These are phyloP conservation scores for Sporothrix luriei DNA, from an alignment of 2,329 filamentous ascomycete genomes.

Conservation along the genomic window DNA sequence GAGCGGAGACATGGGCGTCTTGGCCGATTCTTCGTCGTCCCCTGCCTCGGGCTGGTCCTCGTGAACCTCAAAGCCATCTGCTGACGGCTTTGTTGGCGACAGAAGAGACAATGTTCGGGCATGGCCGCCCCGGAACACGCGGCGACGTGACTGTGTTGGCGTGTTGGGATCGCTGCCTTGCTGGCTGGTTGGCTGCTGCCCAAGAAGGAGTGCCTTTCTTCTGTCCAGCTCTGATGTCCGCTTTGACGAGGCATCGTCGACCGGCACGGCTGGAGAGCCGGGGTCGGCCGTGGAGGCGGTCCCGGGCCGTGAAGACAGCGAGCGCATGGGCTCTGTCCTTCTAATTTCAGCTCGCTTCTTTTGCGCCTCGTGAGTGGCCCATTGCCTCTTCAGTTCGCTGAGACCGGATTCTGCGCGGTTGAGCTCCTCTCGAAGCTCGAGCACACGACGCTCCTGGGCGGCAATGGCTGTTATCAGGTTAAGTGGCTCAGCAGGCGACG, in stretches of 20 bases:
- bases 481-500: constrained; percentile 58
- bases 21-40: constrained; percentile 45
- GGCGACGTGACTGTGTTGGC: constrained; percentile 53
- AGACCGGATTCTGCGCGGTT: constrained; percentile 77
- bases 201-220: constrained; percentile 66
- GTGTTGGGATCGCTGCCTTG: constrained; percentile 40
- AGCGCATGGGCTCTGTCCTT: constrained; percentile 61
- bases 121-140: constrained; percentile 69
- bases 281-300: not conserved
- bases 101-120: constrained; percentile 74
- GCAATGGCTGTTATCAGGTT: constrained; percentile 87
- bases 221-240: constrained; percentile 68
- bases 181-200: constrained; percentile 44
- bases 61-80: constrained; percentile 48
- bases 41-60: constrained; percentile 44
- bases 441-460: constrained; percentile 83
- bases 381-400: constrained; percentile 76
- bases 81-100: constrained; percentile 61
- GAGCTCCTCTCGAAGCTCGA: constrained; percentile 92
- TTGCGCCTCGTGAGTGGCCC: constrained; percentile 73
- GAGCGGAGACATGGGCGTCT: constrained; percentile 41
- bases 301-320: constrained; percentile 40
- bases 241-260: constrained; percentile 42
- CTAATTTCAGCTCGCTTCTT: constrained; percentile 74
- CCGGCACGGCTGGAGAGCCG: not conserved